phyloP scores from a whole-genome alignment of 106 monocot genomes.

The Dioscorea zingiberensis region DNA sequence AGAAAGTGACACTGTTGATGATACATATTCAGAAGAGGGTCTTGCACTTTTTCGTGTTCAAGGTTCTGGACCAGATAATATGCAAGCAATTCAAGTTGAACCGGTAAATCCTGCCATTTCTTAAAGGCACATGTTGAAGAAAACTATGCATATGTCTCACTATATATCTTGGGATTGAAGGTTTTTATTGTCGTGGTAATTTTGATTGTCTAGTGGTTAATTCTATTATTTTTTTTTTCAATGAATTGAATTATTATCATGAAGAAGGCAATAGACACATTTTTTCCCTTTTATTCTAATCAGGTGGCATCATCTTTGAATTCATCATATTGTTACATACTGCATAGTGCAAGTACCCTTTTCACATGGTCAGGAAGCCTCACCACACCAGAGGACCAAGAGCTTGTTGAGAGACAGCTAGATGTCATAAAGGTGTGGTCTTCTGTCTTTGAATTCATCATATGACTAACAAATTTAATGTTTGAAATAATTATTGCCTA shows the following conservation, averaged over 20 bases:
- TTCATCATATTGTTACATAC: constrained; percentile 87
- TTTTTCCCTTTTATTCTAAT: constrained; percentile 8
- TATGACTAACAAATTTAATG: too few relatives aligned
- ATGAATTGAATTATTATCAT: too few relatives aligned
- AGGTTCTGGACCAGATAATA: constrained; percentile 93
- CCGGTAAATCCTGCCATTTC: constrained; percentile 34
- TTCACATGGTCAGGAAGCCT: constrained; percentile 88
- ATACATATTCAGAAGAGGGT: constrained; percentile 75
- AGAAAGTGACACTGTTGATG: constrained; percentile 54
- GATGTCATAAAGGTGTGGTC: constrained; percentile 82
- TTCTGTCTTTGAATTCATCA: too few relatives aligned
- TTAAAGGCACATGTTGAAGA: too few relatives aligned
- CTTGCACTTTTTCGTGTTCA: constrained; percentile 86
- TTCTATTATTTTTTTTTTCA: too few relatives aligned
- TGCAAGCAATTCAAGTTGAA: constrained; percentile 98
- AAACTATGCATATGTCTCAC: background rate
- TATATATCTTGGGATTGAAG: background rate
- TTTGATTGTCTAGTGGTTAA: too few relatives aligned
- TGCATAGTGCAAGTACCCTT: constrained; percentile 64
- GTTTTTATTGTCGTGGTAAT: too few relatives aligned
- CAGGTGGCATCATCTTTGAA: constrained; percentile 88
- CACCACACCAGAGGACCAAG: constrained; percentile 61
- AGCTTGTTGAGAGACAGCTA: constrained; percentile 77
- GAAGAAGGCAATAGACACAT: too few relatives aligned
- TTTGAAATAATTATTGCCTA: too few relatives aligned